These are phyloP conservation scores for Isoetes engelmannii DNA, from an alignment of 83 land plant genomes.

Conservation along the genomic window DNA sequence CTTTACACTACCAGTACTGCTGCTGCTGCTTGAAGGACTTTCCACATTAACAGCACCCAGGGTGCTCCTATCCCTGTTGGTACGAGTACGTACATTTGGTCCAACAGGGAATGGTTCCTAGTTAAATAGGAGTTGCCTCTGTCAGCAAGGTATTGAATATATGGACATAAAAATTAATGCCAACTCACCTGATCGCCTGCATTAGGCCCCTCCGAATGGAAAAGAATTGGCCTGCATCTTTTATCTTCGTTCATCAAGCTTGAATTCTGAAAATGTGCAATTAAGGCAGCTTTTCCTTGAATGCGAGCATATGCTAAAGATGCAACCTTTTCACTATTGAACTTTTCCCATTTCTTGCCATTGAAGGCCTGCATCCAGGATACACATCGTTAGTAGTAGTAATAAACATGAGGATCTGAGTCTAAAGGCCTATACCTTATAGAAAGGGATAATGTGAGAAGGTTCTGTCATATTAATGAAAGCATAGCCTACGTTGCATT, in stretches of 20 bases:
- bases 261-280: slow-evolving; percentile 11
- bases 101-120: slow-evolving; percentile 11
- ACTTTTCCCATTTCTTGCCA: slow-evolving; percentile 12
- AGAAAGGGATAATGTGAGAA: slow-evolving; percentile 6
- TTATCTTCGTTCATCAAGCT: slow-evolving; percentile 12
- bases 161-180: neutral
- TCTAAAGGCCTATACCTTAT: neutral
- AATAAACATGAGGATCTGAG: neutral
- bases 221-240: slow-evolving; percentile 8
- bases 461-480: slow-evolving; percentile 6
- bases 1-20: too few relatives aligned
- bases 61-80: neutral
- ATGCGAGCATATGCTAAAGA: slow-evolving; percentile 7
- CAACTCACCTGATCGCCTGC: slow-evolving; percentile 1
- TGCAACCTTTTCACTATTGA: slow-evolving; percentile 7
- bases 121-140: neutral
- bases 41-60: slow-evolving; percentile 43
- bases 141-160: neutral
- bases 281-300: slow-evolving; percentile 2
- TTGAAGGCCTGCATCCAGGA: neutral
- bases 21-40: slow-evolving; percentile 18
- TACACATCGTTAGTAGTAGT: neutral
- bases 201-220: slow-evolving; percentile 5
- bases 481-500: slow-evolving; percentile 9
- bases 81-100: neutral